Evolutionary conservation across 768 basidiomycete genomes (phyloP), one percentile per base, ranked within the genome.

Genomic region (Suillus clintonianus): DNA sequence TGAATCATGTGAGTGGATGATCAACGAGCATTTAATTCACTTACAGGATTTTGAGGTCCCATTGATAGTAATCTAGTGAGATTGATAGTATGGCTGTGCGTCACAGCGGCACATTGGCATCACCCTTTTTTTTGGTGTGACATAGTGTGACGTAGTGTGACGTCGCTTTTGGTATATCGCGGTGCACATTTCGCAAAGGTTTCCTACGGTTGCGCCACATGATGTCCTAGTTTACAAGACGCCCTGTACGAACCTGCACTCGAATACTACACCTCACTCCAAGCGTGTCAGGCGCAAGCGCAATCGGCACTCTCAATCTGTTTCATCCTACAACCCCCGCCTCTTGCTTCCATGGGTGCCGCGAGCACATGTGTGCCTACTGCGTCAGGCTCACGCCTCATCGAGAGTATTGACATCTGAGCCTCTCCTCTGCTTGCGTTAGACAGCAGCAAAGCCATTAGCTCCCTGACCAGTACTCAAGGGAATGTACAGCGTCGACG

Each of bases 261-360:
- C 51, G 97, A 99, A 63, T 98, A 97, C 72, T 99, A 98, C 75
- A 91, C 90, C 0, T 83, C 89, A 98, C 72, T 95, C 93, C 3
- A 95, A 98, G 77, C 89, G 95, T 0, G 93, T 97, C 2, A 81
- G 95, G 48, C 81, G 95, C 61, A 99, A 99, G 75, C 88, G 95
- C 43, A 93, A 92, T 66, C 81, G 91, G 41, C 89, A 95, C 71
- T 86, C 91, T 0, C 90, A 90, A 70, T 68, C 79, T 4, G 72
- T 78, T 10, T 80, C 85, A 5, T 74, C 84, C 2, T 86, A 88
- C 67, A 74, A 75, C 24, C 74, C 70, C 79, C 80, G n/a, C 79
- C 86, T 4, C 68, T 82, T n/a, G 76, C 81, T 24, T 81, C 84
- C 4, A 62, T 83, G 9, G 85, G 82, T 7, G 39, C 68, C 22